phyloP scores from a whole-genome alignment of 78 protist genomes.

The Dictyostelium purpureum region DNA sequence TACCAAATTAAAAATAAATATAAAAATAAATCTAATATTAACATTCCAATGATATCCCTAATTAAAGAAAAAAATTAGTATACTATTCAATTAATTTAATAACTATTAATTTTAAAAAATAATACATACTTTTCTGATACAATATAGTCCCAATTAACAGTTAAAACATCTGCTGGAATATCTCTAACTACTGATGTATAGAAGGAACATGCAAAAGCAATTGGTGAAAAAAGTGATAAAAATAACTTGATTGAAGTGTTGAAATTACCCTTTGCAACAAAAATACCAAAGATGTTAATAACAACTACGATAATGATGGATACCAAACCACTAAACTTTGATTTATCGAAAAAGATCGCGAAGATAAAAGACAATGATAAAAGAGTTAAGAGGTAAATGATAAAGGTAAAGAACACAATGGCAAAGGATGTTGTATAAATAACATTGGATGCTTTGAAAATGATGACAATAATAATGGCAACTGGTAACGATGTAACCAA shows the following conservation, averaged over 20 bases:
- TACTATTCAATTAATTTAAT: neutral
- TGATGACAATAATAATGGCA: neutral
- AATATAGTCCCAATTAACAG: neutral
- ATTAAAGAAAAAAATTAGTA: neutral
- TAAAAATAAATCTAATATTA: constrained; percentile 22
- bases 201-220: constrained; percentile 24
- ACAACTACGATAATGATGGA: neutral
- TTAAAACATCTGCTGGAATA: neutral
- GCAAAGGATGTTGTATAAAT: constrained; percentile 1
- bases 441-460: neutral
- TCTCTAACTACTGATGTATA: neutral
- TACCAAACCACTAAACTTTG: constrained; percentile 47
- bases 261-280: constrained; percentile 31
- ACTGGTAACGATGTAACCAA: constrained; percentile 1
- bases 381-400: constrained; percentile 10
- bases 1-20: constrained; percentile 57
- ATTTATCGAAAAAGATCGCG: constrained; percentile 29
- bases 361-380: neutral
- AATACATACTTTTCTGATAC: neutral
- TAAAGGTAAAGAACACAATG: neutral
- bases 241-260: neutral
- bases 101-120: neutral
- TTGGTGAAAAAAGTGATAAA: constrained; percentile 38
- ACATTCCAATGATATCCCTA: constrained; percentile 19
- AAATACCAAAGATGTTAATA: constrained; percentile 29